phyloP scores from a whole-genome alignment of 129 eudicot genomes.

The Dittrichia graveolens region DNA sequence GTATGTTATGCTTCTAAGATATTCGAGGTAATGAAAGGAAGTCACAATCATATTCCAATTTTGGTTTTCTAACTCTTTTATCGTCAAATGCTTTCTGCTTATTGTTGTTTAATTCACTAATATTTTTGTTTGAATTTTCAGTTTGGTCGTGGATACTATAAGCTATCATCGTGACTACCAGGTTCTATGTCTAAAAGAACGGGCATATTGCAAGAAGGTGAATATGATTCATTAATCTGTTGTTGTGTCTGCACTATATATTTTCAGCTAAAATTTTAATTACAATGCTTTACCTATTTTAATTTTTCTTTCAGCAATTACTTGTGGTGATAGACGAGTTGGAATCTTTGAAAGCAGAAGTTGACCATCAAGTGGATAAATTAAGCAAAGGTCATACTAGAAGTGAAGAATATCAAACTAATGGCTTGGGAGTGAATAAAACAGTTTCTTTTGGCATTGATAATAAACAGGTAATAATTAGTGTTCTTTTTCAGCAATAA shows the following conservation, averaged over 20 bases:
- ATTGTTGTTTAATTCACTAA: slow-evolving; percentile 15
- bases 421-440: slow-evolving; percentile 44
- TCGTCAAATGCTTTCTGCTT: slow-evolving; percentile 20
- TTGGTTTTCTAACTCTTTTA: not conserved
- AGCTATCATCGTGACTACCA: slow-evolving; percentile 86
- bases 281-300: slow-evolving; percentile 19
- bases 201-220: slow-evolving; percentile 67
- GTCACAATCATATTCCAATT: slow-evolving; percentile 18
- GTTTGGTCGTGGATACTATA: slow-evolving; percentile 91
- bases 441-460: slow-evolving; percentile 33
- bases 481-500: not conserved
- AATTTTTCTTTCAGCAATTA: slow-evolving; percentile 64
- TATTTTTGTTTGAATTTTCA: slow-evolving; percentile 34
- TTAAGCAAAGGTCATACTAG: slow-evolving; percentile 43
- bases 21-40: slow-evolving; percentile 65
- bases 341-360: slow-evolving; percentile 71
- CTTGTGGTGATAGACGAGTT: slow-evolving; percentile 70
- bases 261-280: slow-evolving; percentile 14
- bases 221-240: slow-evolving; percentile 15
- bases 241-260: not conserved
- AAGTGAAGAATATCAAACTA: slow-evolving; percentile 45
- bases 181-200: slow-evolving; percentile 56
- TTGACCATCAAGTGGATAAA: slow-evolving; percentile 51
- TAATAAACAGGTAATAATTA: slow-evolving; percentile 51
- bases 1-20: slow-evolving; percentile 87